These are phyloP conservation scores for Eutrema salsugineum DNA, from an alignment of 441 rosid genomes.

Conservation along the genomic window DNA sequence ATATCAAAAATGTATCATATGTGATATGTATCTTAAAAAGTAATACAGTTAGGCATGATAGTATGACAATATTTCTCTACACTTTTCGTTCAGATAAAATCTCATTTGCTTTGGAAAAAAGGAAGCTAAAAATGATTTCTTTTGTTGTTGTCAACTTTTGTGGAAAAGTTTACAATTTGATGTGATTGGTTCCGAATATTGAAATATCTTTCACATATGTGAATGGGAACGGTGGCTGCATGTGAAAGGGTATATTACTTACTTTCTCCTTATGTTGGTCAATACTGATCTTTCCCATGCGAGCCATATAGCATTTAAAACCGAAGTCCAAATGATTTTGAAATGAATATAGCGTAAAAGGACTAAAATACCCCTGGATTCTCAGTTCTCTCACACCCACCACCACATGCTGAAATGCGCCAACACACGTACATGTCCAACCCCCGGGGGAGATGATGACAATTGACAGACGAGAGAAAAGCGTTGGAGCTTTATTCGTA, in stretches of 20 bases:
- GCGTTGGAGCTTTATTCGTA: not conserved
- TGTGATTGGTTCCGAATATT: not conserved
- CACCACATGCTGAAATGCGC: not conserved
- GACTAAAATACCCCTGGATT: not conserved
- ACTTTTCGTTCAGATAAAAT: not conserved
- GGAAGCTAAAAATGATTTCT: not conserved
- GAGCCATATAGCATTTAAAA: no score
- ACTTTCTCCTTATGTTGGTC: not conserved
- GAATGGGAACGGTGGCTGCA: not conserved
- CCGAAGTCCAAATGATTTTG: no score
- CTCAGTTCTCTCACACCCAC: slow-evolving; percentile 5
- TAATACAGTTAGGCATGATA: not conserved
- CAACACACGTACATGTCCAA: not conserved
- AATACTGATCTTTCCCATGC: no score
- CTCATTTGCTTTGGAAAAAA: not conserved
- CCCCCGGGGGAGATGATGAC: slow-evolving; percentile 22
- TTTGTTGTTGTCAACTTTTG: not conserved
- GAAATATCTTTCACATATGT: not conserved
- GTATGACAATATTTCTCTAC: not conserved
- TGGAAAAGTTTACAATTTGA: not conserved
- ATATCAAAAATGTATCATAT: not conserved
- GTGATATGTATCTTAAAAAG: not conserved
- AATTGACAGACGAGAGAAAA: not conserved
- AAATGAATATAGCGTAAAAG: not conserved
- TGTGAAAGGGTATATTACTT: not conserved